Evolutionary conservation across 495 filamentous ascomycete species (phyloP).

Genomic region (Hypoxylon subgilvum): DNA sequence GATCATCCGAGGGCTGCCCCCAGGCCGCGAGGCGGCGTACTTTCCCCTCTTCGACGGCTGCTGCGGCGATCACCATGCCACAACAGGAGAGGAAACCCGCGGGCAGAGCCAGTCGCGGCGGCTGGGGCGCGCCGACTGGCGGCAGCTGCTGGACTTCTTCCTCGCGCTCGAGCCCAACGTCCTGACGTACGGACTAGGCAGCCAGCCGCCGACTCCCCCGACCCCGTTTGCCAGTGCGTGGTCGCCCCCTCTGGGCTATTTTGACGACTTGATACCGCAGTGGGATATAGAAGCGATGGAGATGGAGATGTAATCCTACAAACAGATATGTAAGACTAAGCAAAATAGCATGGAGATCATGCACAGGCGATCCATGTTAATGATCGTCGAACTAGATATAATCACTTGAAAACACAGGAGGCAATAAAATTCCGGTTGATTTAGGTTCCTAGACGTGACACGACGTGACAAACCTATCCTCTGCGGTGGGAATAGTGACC

Average conservation of each 20-base stretch:
- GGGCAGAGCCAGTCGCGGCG: not conserved
- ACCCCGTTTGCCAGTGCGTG: not conserved
- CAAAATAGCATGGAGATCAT: not conserved
- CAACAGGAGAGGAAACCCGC: no score
- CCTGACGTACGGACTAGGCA: slow-evolving; percentile 17
- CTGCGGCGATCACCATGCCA: slow-evolving; percentile 13
- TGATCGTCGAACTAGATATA: no score
- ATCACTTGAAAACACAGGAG: no score
- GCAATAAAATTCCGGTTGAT: no score
- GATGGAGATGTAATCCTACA: not conserved
- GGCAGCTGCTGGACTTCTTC: slow-evolving; percentile 46
- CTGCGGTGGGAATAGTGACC: no score
- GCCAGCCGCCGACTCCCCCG: slow-evolving; percentile 6
- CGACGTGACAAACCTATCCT: no score
- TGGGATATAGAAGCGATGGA: slow-evolving; percentile 12
- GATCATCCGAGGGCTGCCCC: slow-evolving; percentile 44
- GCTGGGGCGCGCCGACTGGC: slow-evolving; percentile 38
- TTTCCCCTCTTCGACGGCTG: not conserved
- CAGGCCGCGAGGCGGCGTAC: slow-evolving; percentile 16
- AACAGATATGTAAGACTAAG: not conserved
- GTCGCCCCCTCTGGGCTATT: slow-evolving; percentile 13
- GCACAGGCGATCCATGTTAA: not conserved
- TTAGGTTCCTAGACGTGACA: no score
- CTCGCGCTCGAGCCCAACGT: slow-evolving; percentile 39
- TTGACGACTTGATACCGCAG: slow-evolving; percentile 9